Evolutionary conservation across 2,329 filamentous ascomycete species (phyloP), one percentile per base, ranked within the genome.

Genomic region (Fusarium temperatum): DNA sequence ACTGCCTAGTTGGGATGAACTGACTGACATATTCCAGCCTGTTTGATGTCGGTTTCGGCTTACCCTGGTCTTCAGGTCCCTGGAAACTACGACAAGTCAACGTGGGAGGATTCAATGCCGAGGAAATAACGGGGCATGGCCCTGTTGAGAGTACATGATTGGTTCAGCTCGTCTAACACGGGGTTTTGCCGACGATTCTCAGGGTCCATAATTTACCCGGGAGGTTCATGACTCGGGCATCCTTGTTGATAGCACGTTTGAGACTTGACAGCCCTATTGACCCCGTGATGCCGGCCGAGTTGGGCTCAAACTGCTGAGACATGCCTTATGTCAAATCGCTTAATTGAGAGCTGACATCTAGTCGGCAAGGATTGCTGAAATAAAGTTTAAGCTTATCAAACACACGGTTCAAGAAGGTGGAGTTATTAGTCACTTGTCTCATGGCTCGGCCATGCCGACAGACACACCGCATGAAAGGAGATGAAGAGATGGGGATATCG

Each of bases 351-450:
- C 1, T 32, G 17, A 41, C 26, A 20, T 30, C 12, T 20, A 4
- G 20, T 11, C 14, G 18, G 15, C 38, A 63, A 53, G 38, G 12
- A 14, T 26, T 45, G 12, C 14, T 38, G 30, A 26, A 32, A 28
- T 44, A 65, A 28, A 65, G 36, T 30, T 63, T 63, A 65, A 63
- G 61, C 45, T 41, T 44, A 63, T 38, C 18, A 65, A 32, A n/a
- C 24, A n/a, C 24, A 32, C 7, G 58, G 58, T 44, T 38, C 26
- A 53, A 3, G 14, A 30, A 3, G 45, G 38, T 26, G 55, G 35
- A 20, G 20, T n/a, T 17, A 6, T 47, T 20, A 24, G 41, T 17
- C 24, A 35, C 5, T 15, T 7, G 57, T 65, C 57, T 65, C 62
- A 45, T 1, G 14, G 22, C 10, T 28, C 58, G 44, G 62, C n/a